A percentile compares a stretch with the other conserved stretches of the same genome.
Conservation (phyloP, 2,329 filamentous ascomycete genomes). For the Claviceps arundinis region DNA sequence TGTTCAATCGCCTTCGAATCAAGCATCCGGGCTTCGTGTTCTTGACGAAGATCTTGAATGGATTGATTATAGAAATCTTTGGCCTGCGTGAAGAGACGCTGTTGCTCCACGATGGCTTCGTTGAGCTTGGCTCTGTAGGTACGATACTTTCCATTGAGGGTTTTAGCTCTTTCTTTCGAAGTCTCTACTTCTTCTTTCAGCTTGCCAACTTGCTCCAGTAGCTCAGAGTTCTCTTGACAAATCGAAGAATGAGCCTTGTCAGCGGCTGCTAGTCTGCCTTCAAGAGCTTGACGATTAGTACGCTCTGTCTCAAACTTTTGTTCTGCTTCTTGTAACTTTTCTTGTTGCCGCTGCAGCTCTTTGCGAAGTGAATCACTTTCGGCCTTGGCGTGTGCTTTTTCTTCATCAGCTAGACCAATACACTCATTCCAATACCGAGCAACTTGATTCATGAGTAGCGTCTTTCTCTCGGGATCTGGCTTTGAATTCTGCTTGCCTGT, state of each 20-base stretch:
- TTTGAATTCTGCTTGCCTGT: conserved; percentile 7
- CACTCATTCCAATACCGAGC: conserved; percentile 22
- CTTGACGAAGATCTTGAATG: conserved; percentile 20
- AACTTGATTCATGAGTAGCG: conserved; percentile 18
- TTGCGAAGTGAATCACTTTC: conserved; percentile 16
- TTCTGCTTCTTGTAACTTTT: conserved; percentile 8
- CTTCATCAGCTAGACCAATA: conserved; percentile 17
- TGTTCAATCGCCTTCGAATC: conserved; percentile 13
- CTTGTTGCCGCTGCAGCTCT: conserved; percentile 10
- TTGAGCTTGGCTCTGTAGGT: conserved; percentile 28
- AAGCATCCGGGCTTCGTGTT: conserved; percentile 14
- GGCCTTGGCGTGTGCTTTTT: conserved; percentile 12
- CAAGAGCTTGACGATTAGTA: conserved; percentile 12
- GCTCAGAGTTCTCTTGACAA: conserved; percentile 12
- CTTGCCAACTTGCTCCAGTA: conserved; percentile 15
- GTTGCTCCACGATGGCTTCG: conserved; percentile 32
- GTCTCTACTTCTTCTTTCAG: conserved; percentile 14
- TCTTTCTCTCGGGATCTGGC: conserved; percentile 14
- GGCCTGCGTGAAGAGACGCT: conserved; percentile 25
- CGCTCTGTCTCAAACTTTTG: conserved; percentile 11
- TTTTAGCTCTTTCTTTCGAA: conserved; percentile 10
- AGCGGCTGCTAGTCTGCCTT: conserved; percentile 14
- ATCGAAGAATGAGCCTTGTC: conserved; percentile 11
- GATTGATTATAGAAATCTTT: conserved; percentile 20
- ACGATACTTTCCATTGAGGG: conserved; percentile 21